Evolutionary conservation across 1,284 basidiomycete species (phyloP).

Genomic region (Boletus albobrunnescens): DNA sequence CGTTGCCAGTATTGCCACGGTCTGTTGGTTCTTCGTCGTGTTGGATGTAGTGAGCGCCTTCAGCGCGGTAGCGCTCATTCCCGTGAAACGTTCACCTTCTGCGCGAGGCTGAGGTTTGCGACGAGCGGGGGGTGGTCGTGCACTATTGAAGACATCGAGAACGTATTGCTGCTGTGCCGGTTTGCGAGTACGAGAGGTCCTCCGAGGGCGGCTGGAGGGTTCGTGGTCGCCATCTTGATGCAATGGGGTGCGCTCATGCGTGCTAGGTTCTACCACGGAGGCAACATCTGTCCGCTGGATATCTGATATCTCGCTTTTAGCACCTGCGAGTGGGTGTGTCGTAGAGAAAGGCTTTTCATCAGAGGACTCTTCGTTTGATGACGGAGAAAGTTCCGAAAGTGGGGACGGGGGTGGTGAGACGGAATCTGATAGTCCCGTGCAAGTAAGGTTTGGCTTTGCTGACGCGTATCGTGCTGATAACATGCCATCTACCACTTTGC

Average conservation of each 20-base stretch:
- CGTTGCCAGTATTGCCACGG: slow-evolving; percentile 44
- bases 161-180: slow-evolving; percentile 36
- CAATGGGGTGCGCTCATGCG: neutral
- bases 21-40: slow-evolving; percentile 66
- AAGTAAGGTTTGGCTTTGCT: slow-evolving; percentile 14
- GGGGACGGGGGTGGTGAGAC: slow-evolving; percentile 15
- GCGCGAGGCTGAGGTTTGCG: slow-evolving; percentile 35
- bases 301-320: slow-evolving; percentile 3
- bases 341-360: slow-evolving; percentile 2
- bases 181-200: slow-evolving; percentile 53
- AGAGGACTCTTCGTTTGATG: slow-evolving; percentile 19
- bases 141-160: slow-evolving; percentile 39
- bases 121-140: slow-evolving; percentile 38
- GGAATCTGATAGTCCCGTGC: slow-evolving; percentile 4
- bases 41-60: slow-evolving; percentile 67
- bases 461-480: slow-evolving; percentile 28
- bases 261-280: neutral
- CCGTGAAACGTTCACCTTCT: slow-evolving; percentile 48
- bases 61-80: slow-evolving; percentile 63
- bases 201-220: slow-evolving; percentile 33
- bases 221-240: slow-evolving; percentile 8
- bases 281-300: neutral
- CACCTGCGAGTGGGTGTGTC: neutral
- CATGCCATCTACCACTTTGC: slow-evolving; percentile 37
- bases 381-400: slow-evolving; percentile 29